Evolutionary conservation across 306 rosid species (phyloP), one percentile per base, ranked within the genome.

Genomic region (Trifolium fragiferum): DNA sequence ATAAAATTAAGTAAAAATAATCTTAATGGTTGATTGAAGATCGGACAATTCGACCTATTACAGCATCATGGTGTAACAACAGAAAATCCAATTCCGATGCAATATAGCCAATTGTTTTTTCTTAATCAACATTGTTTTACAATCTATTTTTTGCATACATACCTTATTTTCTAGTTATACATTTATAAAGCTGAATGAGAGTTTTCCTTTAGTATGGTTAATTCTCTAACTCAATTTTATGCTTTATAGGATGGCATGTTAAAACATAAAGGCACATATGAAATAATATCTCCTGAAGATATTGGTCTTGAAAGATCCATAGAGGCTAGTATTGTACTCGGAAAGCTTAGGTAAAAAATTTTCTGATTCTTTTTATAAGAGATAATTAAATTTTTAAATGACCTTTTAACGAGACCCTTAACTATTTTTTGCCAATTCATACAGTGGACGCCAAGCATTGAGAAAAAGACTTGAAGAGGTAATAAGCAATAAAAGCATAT

Each of bases 361-460:
- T 20, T 6, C 10, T 25, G 1, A 0, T 25, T 10, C 5, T 27
- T 3, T 27, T 27, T 27, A 27, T 27, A 27, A 27, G 32, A 27
- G 4, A 27, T 4, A 4, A 27, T 3, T 27, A 3, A 27, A 0
- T 3, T 27, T 27, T 27, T 27, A 27, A 5, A 27, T 3, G 30
- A 35, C 9, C 8, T 37, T 37, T 37, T 37, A 7, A 10, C 40
- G 2, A 37, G 40, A 37, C 40, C 40, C 10, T 37, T 7, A 47
- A 49, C 27, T 14, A 40, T 51, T 70, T 21, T 13, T 7, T 16
- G 11, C 6, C 10, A 27, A 50, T 27, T 78, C 69, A 20, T 77
- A 64, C 47, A 94, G 99, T 80, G 99, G 99, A 25, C 96, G 99
- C 23, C 97, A 94, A 76, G 99, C 97, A 55, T 80, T 94, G 74